Evolutionary conservation across 129 eudicot species (phyloP).

Genomic region (Flaveria linearis): DNA sequence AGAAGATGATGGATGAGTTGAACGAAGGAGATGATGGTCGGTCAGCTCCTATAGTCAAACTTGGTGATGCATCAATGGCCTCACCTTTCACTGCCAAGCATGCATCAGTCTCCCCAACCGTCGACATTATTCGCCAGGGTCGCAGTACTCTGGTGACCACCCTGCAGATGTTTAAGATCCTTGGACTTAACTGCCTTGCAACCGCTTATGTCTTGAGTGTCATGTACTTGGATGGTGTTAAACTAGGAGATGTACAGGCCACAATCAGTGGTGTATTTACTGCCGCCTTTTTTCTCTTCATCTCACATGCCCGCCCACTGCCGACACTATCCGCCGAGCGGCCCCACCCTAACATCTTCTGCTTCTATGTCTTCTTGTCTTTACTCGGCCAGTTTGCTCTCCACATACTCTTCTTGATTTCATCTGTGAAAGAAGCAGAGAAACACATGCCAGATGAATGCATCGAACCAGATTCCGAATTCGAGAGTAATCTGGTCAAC

Average conservation of each 20-base stretch:
- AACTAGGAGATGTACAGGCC: slow-evolving; percentile 88
- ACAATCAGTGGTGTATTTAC: slow-evolving; percentile 91
- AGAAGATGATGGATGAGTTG: slow-evolving; percentile 77
- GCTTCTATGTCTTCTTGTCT: slow-evolving; percentile 72
- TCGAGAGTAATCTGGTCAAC: slow-evolving; percentile 78
- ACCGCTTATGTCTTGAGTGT: slow-evolving; percentile 91
- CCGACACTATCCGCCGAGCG: slow-evolving; percentile 74
- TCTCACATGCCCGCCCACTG: slow-evolving; percentile 85
- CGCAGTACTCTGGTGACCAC: slow-evolving; percentile 89
- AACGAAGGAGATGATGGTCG: slow-evolving; percentile 84
- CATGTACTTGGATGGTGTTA: slow-evolving; percentile 86
- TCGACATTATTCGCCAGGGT: slow-evolving; percentile 89
- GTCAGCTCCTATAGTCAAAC: slow-evolving; percentile 80
- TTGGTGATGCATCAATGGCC: slow-evolving; percentile 96
- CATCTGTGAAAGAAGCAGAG: slow-evolving; percentile 72
- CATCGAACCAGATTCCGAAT: slow-evolving; percentile 82
- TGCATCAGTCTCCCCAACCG: slow-evolving; percentile 84
- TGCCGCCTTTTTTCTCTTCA: slow-evolving; percentile 86
- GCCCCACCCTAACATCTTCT: slow-evolving; percentile 87
- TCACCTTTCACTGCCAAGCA: slow-evolving; percentile 96
- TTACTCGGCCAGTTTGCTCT: slow-evolving; percentile 76
- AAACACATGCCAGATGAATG: slow-evolving; percentile 96
- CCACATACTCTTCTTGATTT: slow-evolving; percentile 69
- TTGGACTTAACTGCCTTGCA: slow-evolving; percentile 88
- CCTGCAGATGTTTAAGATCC: slow-evolving; percentile 92